Conservation (phyloP, 176 grass and related monocot genomes). For the Rhynchospora pubera region DNA sequence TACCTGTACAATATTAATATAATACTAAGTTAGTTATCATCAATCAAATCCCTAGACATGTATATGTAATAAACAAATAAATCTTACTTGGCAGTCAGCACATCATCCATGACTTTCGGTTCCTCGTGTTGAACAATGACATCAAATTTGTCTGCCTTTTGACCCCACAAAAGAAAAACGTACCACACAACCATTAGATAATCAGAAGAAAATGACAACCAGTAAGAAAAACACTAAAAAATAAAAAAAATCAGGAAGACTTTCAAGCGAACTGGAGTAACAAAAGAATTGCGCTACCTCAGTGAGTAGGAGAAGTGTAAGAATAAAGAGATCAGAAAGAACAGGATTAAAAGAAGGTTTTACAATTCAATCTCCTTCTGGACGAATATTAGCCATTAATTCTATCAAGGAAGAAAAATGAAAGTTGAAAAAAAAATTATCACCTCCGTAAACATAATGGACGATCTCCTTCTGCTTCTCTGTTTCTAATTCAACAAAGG, state of each 20-base stretch:
- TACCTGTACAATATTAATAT: slow-evolving; percentile 38
- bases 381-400: too few relatives aligned
- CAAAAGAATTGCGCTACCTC: too few relatives aligned
- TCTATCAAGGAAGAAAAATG: too few relatives aligned
- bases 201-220: too few relatives aligned
- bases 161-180: slow-evolving; percentile 91
- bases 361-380: not conserved
- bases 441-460: too few relatives aligned
- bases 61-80: not conserved
- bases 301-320: too few relatives aligned
- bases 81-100: slow-evolving; percentile 90
- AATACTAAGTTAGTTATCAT: not conserved
- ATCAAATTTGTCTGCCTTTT: slow-evolving; percentile 92
- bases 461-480: too few relatives aligned
- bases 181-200: slow-evolving; percentile 8
- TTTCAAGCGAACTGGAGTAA: too few relatives aligned
- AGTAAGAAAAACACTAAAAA: not conserved
- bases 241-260: not conserved
- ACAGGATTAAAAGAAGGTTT: not conserved
- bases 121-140: slow-evolving; percentile 96
- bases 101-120: slow-evolving; percentile 94
- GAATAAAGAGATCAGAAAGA: not conserved
- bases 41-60: not conserved
- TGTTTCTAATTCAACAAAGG: too few relatives aligned
- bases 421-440: too few relatives aligned